Evolutionary conservation across 2,329 filamentous ascomycete genomes (phyloP).

Genomic region (Talaromyces verruculosus): DNA sequence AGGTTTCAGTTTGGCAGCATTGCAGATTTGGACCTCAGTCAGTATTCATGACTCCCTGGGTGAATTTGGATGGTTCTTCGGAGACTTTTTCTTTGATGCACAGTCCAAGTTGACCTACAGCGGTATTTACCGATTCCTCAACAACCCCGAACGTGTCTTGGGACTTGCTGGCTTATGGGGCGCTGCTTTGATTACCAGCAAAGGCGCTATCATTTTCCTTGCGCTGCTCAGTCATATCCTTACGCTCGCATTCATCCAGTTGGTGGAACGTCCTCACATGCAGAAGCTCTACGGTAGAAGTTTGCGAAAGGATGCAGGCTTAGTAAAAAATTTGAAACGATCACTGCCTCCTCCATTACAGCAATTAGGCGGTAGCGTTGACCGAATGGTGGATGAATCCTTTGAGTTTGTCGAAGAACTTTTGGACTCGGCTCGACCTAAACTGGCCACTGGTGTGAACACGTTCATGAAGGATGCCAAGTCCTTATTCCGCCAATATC

Average conservation of each 20-base stretch:
- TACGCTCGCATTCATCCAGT: slow-evolving; percentile 83
- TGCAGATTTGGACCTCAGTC: slow-evolving; percentile 89
- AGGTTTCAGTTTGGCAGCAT: slow-evolving; percentile 73
- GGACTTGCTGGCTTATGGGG: slow-evolving; percentile 96
- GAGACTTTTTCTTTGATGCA: slow-evolving; percentile 96
- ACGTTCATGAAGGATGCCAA: slow-evolving; percentile 86
- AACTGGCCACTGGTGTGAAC: slow-evolving; percentile 79
- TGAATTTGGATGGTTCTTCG: slow-evolving; percentile 98
- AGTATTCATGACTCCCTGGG: slow-evolving; percentile 95
- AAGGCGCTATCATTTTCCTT: slow-evolving; percentile 78
- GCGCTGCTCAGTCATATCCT: slow-evolving; percentile 83
- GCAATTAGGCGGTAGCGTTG: slow-evolving; percentile 80
- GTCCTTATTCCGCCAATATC: slow-evolving; percentile 84
- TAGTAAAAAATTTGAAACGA: slow-evolving; percentile 86
- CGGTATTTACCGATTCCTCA: slow-evolving; percentile 96
- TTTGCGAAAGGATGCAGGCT: slow-evolving; percentile 80
- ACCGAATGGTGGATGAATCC: slow-evolving; percentile 80
- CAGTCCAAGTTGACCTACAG: slow-evolving; percentile 88
- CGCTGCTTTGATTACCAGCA: slow-evolving; percentile 89
- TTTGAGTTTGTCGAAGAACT: slow-evolving; percentile 89
- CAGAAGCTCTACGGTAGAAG: slow-evolving; percentile 90
- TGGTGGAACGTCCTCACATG: slow-evolving; percentile 96
- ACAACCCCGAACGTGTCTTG: slow-evolving; percentile 93
- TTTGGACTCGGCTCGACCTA: slow-evolving; percentile 79
- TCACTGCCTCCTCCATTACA: slow-evolving; percentile 81